Evolutionary conservation across 441 rosid genomes (phyloP).

Genomic region (Flueggea neowawraea): DNA sequence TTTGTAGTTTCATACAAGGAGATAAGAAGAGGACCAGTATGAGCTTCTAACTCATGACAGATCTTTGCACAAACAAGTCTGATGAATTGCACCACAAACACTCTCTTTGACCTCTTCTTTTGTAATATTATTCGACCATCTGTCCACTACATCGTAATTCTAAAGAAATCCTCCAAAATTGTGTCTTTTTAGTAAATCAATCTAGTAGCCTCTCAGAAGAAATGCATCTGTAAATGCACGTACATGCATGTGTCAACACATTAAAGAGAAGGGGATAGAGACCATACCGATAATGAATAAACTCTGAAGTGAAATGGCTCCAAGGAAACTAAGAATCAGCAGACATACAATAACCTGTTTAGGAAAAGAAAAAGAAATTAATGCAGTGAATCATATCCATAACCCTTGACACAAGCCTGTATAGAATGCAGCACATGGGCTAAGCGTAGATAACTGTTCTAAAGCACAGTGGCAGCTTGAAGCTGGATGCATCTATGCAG

Average conservation of each 20-base stretch:
- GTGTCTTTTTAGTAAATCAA: neutral
- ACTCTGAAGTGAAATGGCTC: slow-evolving; percentile 57
- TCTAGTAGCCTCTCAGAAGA: neutral
- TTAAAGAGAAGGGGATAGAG: slow-evolving; percentile 22
- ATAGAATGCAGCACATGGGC: no score
- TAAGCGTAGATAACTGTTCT: no score
- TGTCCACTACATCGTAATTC: neutral
- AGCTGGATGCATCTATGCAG: no score
- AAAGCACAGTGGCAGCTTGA: no score
- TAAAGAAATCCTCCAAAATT: neutral
- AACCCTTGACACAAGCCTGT: no score
- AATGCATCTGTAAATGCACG: neutral
- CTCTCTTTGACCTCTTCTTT: no score
- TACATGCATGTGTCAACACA: neutral
- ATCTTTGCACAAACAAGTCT: no score
- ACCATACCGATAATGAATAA: slow-evolving; percentile 56
- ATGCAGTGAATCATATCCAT: neutral
- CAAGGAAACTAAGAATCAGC: slow-evolving; percentile 51
- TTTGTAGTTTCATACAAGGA: no score
- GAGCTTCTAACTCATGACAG: no score
- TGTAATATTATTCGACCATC: no score
- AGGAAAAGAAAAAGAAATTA: slow-evolving; percentile 4
- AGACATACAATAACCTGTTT: slow-evolving; percentile 55
- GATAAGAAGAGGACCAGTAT: no score
- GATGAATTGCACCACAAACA: no score